These are phyloP conservation scores for Psidium friedrichsthalianum DNA, from an alignment of 345 rosid species.

Conservation along the genomic window DNA sequence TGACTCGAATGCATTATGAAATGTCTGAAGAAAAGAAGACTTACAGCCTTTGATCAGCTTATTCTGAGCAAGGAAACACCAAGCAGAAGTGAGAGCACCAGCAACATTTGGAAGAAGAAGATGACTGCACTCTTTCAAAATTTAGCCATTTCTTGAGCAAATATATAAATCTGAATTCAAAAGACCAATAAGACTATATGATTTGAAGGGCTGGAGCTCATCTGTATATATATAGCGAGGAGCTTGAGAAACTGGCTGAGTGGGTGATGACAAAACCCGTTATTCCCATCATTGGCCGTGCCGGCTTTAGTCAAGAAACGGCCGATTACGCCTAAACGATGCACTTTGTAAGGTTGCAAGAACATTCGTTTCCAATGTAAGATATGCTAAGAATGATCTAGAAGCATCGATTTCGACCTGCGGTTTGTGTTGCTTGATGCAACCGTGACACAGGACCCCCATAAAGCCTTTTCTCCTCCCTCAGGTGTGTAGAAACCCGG, in stretches of 20 bases:
- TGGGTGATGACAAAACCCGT: neutral
- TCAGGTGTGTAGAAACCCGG: neutral
- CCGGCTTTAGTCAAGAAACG: neutral
- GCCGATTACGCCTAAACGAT: neutral
- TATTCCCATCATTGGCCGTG: neutral
- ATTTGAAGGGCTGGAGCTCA: neutral
- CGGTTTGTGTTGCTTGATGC: neutral
- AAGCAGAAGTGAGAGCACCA: conserved; percentile 7
- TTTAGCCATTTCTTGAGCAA: neutral
- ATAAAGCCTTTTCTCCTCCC: neutral
- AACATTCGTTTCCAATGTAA: neutral
- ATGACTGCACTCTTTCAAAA: neutral
- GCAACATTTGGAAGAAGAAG: neutral
- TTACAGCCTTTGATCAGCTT: neutral
- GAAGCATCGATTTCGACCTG: neutral
- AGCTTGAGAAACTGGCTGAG: neutral
- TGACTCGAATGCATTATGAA: neutral
- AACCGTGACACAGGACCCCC: neutral
- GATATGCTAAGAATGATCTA: neutral
- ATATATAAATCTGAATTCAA: neutral
- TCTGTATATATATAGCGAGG: neutral
- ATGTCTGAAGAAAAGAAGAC: neutral
- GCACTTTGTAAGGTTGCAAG: neutral
- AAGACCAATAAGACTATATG: neutral
- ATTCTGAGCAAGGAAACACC: conserved; percentile 1